Base-by-base conservation (phyloP, 345 rosid species). In the Gossypium mustelinum region DNA sequence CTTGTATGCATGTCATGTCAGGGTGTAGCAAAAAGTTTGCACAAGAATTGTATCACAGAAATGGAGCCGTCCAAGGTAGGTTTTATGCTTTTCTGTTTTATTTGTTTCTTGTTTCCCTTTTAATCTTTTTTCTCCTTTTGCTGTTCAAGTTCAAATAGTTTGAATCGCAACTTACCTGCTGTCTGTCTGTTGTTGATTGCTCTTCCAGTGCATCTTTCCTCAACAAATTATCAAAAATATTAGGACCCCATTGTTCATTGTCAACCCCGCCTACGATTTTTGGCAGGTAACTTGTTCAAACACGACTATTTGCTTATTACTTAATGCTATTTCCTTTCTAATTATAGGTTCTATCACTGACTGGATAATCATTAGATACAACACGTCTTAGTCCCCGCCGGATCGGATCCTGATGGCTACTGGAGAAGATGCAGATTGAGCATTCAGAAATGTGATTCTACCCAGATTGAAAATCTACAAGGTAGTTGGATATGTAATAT, bases 211-310 rank as follows among this genome's bases (percentile, higher is more conserved):
- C 81, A 68, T 93, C 77, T 88, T 93, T 80, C 93, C 97, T 62
- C 85, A 70, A 50, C 86, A 91, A 58, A 82, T 92, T 68, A 48
- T 87, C 20, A 84, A 86, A 81, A 81, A 83, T 52, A 75, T 84
- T 61, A 85, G 43, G 79, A 94, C 93, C 17, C 93, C 97, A 0
- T 64, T 92, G 27, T 94, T 94, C 84, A 72, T 94, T 60, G 87
- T 92, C 84, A 87, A 94, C 43, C 85, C 98, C 65, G 91, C 97
- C 70, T 92, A 92, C 76, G 98, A 94, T 77, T 91, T 78, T 83
- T 94, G 97, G 98, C 98, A 94, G 94, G 98, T 94, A 82, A 80
- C 70, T 67, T 70, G 5, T 54, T 78, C 62, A 54, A 64, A 78
- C 50, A 9, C 50, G 27, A 72, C 55, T 60, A 60, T 34, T 80